Percentiles rank a stretch among this genome's conserved stretches.
Evolutionary conservation across 129 eudicot species (phyloP).

Genomic region (carrot (Daucus carota)): DNA sequence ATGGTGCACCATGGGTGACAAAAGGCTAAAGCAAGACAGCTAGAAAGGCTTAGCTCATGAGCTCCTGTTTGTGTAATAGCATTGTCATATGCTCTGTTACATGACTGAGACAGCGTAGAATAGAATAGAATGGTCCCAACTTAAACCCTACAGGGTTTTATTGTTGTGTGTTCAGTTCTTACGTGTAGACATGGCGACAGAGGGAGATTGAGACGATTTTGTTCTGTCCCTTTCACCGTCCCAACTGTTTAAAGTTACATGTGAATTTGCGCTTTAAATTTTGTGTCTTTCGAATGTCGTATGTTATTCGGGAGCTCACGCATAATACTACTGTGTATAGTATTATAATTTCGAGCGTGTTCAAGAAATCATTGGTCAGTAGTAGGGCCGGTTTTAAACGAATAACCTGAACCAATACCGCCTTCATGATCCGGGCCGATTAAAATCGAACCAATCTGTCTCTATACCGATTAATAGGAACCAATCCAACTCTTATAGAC

Average conservation of each 20-base stretch:
- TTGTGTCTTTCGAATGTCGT: too few relatives aligned
- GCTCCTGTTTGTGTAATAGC: constrained; percentile 14
- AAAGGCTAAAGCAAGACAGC: background rate
- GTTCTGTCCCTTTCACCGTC: constrained; percentile 26
- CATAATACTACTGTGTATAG: too few relatives aligned
- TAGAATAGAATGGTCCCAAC: constrained; percentile 26
- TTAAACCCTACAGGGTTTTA: constrained; percentile 7
- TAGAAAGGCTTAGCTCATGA: background rate
- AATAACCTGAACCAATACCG: too few relatives aligned
- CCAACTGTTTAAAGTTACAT: constrained; percentile 11
- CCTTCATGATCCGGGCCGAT: too few relatives aligned
- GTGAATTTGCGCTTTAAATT: too few relatives aligned
- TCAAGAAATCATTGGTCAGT: too few relatives aligned
- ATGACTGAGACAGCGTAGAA: constrained; percentile 8
- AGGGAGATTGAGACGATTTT: background rate
- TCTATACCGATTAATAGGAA: too few relatives aligned
- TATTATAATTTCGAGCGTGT: too few relatives aligned
- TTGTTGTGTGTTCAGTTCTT: background rate
- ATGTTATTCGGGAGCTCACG: too few relatives aligned
- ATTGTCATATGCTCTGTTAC: constrained; percentile 18
- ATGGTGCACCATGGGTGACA: background rate
- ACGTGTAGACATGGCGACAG: background rate
- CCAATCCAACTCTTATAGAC: too few relatives aligned
- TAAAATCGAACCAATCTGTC: too few relatives aligned
- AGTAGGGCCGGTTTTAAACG: too few relatives aligned